Evolutionary conservation across 192 early-diverging fungal genomes (phyloP).

Genomic region (Jimgerdemannia flammicorona): DNA sequence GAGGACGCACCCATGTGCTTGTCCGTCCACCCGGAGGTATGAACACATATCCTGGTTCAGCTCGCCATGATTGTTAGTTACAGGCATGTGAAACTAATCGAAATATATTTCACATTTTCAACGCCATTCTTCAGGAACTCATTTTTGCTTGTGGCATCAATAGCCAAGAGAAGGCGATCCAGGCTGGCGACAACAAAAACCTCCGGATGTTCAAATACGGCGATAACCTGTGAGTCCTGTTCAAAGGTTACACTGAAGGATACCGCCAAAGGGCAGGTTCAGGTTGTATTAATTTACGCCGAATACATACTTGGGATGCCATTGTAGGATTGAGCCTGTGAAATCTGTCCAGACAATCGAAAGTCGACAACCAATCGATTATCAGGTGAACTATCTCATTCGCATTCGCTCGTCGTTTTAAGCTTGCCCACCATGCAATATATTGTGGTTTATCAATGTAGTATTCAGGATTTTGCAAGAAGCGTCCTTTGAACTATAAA

Average conservation of each 20-base stretch:
- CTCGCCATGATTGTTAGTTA: not conserved
- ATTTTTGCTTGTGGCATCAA: conserved; percentile 72
- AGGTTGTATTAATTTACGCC: not conserved
- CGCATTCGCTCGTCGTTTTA: not conserved
- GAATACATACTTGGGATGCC: not conserved
- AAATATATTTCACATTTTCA: not conserved
- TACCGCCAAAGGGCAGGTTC: not conserved
- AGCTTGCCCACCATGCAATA: too few relatives aligned
- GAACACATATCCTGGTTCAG: not conserved
- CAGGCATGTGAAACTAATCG: not conserved
- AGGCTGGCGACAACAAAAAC: conserved; percentile 72
- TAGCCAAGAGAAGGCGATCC: conserved; percentile 50
- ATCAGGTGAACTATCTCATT: conserved; percentile 40
- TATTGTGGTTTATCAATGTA: too few relatives aligned
- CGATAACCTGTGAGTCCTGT: conserved; percentile 21
- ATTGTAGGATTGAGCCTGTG: not conserved
- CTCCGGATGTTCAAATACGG: conserved; percentile 70
- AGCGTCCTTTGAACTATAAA: too few relatives aligned
- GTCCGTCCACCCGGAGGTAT: conserved; percentile 74
- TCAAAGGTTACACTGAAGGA: not conserved
- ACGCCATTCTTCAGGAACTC: conserved; percentile 41
- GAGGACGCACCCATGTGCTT: conserved; percentile 88
- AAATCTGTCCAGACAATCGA: conserved; percentile 37
- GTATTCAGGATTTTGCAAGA: too few relatives aligned
- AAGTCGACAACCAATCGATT: conserved; percentile 48